Conservation (phyloP, 2,329 filamentous ascomycete species). For the Fusarium sp. region DNA sequence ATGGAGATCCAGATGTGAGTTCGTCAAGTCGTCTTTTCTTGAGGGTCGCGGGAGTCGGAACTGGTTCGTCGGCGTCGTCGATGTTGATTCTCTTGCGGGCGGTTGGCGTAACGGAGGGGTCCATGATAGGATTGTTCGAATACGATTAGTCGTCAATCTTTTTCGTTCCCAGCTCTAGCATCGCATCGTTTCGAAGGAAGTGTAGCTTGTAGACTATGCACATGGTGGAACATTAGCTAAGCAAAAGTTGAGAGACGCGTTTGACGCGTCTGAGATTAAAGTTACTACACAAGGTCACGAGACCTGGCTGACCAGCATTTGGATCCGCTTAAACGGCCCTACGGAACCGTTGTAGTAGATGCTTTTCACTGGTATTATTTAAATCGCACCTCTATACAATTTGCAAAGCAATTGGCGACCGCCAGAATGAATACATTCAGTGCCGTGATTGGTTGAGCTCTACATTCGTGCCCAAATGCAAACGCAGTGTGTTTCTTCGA, state of each 20-base stretch:
- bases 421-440: too few relatives aligned
- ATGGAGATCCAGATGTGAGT: conserved; percentile 37
- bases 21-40: conserved; percentile 49
- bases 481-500: too few relatives aligned
- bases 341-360: background rate
- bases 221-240: conserved; percentile 14
- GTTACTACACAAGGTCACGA: conserved; percentile 12
- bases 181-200: conserved; percentile 15
- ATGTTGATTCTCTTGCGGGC: conserved; percentile 40
- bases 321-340: conserved; percentile 3
- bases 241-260: conserved; percentile 36
- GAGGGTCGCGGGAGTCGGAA: conserved; percentile 42
- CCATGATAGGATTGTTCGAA: conserved; percentile 36
- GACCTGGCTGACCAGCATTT: conserved; percentile 10
- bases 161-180: conserved; percentile 16
- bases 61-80: conserved; percentile 36
- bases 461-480: too few relatives aligned
- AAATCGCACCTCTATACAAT: too few relatives aligned
- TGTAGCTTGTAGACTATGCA: conserved; percentile 20
- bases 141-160: conserved; percentile 6
- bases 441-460: too few relatives aligned
- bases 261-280: conserved; percentile 36
- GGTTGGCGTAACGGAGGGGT: conserved; percentile 36
- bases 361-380: too few relatives aligned
- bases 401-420: too few relatives aligned